Base-by-base conservation (phyloP, 352 stramenopile species). In the Halophytophthora polymorphica region DNA sequence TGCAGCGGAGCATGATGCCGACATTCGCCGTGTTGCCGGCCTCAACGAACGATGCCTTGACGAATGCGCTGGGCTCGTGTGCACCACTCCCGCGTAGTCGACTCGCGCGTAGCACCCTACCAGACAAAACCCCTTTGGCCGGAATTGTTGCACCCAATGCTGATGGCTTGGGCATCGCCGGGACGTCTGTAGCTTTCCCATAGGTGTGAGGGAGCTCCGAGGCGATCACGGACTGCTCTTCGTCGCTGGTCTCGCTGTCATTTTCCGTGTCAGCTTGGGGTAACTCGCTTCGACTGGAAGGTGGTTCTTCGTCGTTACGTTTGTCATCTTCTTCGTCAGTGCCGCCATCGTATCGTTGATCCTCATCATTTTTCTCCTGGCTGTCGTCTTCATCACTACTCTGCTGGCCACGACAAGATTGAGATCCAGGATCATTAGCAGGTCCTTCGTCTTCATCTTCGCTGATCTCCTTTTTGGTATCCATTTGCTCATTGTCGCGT, bases 1-100 rank as follows among this genome's bases (percentile, higher is more conserved):
- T 91, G 53, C 77, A 88, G n/a, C 76, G 64, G 38, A 91, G 57
- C 71, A 89, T 88, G 15, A 83, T 48, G 28, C 45, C 69, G 10
- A 45, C n/a, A 21, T 57, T 60, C 6, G 37, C 54, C 29, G 28
- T 45, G 23, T 58, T 42, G 11, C 59, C 44, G 11, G 64, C 71
- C 31, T 88, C 71, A 1, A 79, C 69, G 31, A 88, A 88, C 4
- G 77, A 67, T 2, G 85, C 46, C 12, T 69, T 62, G 4, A 85
- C 73, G 33, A 83, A 84, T 1, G 73, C 62, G 28, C 51, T 65
- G 2, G 71, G 73, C 23, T 39, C 44, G 2, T 61, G 53, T 1
- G 44, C 38, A 50, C 39, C 29, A 19, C 52, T 52, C 19, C 19
- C 49, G 42, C 56, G 42, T 36, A 89, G 49, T 43, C 64, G 43